A percentile compares a stretch with the other conserved stretches of the same genome.
Conservation (phyloP, 441 rosid species). For the Adansonia gregorii region DNA sequence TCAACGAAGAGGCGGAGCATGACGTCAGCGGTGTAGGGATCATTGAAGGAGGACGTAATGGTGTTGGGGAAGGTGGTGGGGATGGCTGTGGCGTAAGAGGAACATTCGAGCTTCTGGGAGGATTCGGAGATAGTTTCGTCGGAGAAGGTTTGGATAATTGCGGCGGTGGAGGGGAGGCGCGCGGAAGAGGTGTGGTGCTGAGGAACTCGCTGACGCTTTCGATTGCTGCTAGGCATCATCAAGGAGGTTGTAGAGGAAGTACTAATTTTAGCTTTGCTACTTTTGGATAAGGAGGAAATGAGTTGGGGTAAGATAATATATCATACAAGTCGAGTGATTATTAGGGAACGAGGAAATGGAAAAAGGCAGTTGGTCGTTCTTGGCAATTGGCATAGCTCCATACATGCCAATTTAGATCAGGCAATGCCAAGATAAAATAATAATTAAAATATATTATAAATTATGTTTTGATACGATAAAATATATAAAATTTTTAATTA, state of each 20-base stretch:
- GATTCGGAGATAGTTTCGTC: conserved; percentile 31
- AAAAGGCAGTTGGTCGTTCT: no score
- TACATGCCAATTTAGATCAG: no score
- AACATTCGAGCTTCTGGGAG: conserved; percentile 44
- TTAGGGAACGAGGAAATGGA: no score
- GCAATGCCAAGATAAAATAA: no score
- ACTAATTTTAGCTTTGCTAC: not conserved
- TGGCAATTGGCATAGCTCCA: no score
- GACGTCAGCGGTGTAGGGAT: conserved; percentile 55
- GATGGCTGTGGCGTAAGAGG: conserved; percentile 25
- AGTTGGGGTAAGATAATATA: not conserved
- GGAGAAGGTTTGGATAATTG: conserved; percentile 27
- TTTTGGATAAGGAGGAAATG: conserved; percentile 15
- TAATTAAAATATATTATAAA: no score
- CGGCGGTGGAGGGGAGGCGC: conserved; percentile 36
- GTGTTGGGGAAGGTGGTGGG: not conserved
- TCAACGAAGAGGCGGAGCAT: conserved; percentile 45
- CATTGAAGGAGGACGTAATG: conserved; percentile 40
- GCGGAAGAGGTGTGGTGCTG: conserved; percentile 27
- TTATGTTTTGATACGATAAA: no score
- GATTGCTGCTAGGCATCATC: conserved; percentile 38
- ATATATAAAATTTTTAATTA: no score
- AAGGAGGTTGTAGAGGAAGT: conserved; percentile 3
- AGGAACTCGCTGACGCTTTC: conserved; percentile 48
- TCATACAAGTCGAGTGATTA: no score